Conservation (phyloP, 306 rosid species). For the Citrullus colocynthis region DNA sequence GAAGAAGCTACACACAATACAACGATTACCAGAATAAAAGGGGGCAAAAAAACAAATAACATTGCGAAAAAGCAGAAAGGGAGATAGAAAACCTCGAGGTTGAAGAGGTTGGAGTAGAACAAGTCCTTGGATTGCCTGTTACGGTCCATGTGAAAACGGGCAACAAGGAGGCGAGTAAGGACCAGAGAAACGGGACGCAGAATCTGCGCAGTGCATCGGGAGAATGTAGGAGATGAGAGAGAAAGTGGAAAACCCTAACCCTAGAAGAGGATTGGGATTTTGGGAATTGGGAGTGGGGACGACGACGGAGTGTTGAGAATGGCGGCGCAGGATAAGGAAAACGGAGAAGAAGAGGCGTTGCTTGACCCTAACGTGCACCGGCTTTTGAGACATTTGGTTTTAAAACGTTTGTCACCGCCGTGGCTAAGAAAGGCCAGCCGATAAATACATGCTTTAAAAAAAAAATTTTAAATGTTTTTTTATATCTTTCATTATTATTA, state of each 20-base stretch:
- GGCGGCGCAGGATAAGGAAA: conserved; percentile 50
- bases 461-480: no score
- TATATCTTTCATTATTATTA: no score
- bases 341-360: conserved; percentile 9
- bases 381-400: not conserved
- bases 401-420: not conserved
- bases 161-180: conserved; percentile 7
- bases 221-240: not conserved
- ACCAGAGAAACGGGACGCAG: conserved; percentile 10
- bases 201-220: conserved; percentile 23
- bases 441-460: no score
- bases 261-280: conserved; percentile 7
- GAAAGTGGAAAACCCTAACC: conserved; percentile 5
- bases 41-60: not conserved
- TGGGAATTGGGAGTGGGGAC: conserved; percentile 10
- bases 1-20: not conserved
- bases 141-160: conserved; percentile 46
- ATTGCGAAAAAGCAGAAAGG: not conserved
- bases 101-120: conserved; percentile 58
- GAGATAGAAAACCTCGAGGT: conserved; percentile 52
- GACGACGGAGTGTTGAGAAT: conserved; percentile 13
- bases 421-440: not conserved
- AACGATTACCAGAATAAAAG: not conserved
- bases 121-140: conserved; percentile 47
- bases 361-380: conserved; percentile 4